Evolutionary conservation across 176 grass and related monocot species (phyloP), one percentile per base, ranked within the genome.

Genomic region (Carex scoparia): DNA sequence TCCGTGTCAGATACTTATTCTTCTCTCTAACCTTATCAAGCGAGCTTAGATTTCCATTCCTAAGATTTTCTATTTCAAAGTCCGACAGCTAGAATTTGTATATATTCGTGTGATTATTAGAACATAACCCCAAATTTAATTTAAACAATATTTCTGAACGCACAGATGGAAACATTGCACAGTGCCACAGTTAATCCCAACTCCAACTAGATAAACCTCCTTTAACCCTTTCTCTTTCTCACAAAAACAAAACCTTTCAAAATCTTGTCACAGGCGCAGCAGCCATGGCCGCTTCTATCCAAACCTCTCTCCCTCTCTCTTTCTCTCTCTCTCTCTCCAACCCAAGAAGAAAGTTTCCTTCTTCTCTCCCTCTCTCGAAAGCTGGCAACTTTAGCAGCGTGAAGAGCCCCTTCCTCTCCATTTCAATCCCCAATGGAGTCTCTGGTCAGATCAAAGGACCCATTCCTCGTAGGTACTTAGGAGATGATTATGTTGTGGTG

Each of bases 401-500:
- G 15, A 60, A 65, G 35, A 64, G 61, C 19, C 42, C 42, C 40
- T 83, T 67, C 2, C 46, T 16, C 42, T 68, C 81, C 61, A 8
- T 65, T 83, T 49, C 81, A 4, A 49, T 31, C 65, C 55, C 40
- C 44, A 33, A 55, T 19, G 81, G 30, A 14, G 33, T 51, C 7
- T 67, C 81, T 10, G 69, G 81, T 53, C 59, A 49, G 5, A 67
- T 67, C 27, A 23, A 83, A 54, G 81, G 81, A 54, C 59, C 81
- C 38, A 55, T 15, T 54, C 62, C 46, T 3, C 44, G 63, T 32
- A 61, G n/a, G 7, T 83, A 35, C 38, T 33, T 83, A 10, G 59
- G 61, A 30, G 81, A 83, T 67, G 44, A 83, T 51, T 83, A 83
- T 54, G 27, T 67, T 15, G 81, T 83, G 12, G 81, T 83, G 44